A percentile compares a stretch with the other conserved stretches of the same genome.
Conservation (phyloP, 1,139 yeast species). For the Geotrichum macrosporum region DNA sequence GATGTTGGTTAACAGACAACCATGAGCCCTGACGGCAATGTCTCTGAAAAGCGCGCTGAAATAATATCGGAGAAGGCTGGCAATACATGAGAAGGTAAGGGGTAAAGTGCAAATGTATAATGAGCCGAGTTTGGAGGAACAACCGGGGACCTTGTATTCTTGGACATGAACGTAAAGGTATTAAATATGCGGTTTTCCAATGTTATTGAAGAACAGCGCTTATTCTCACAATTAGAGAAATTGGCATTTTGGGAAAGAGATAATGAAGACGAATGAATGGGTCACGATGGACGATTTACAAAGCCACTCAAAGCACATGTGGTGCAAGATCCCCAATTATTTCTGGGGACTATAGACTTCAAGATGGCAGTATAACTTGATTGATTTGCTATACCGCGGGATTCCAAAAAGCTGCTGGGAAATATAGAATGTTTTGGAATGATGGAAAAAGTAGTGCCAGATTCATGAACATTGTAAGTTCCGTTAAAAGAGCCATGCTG, state of each 20-base stretch:
- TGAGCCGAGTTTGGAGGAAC: constrained; percentile 32
- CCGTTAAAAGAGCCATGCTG: constrained; percentile 10
- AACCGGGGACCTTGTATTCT: constrained; percentile 9
- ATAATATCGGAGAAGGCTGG: constrained; percentile 27
- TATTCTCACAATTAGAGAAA: too few species aligned
- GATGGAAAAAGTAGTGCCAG: constrained; percentile 1
- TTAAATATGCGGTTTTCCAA: constrained; percentile 23
- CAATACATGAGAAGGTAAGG: constrained; percentile 30
- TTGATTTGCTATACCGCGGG: too few species aligned
- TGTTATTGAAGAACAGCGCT: neutral
- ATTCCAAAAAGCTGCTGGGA: too few species aligned
- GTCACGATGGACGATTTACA: too few species aligned
- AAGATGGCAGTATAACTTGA: constrained; percentile 2
- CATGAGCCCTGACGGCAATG: constrained; percentile 30
- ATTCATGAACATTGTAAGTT: constrained; percentile 4
- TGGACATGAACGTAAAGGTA: constrained; percentile 24
- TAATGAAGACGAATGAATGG: too few species aligned
- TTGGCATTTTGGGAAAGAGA: too few species aligned
- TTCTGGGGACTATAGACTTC: neutral
- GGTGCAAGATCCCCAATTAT: too few species aligned
- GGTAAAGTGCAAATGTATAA: constrained; percentile 27
- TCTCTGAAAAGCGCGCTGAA: constrained; percentile 26
- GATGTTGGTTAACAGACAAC: constrained; percentile 31
- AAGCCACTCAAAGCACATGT: too few species aligned
- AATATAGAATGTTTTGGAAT: constrained; percentile 3